Base-by-base conservation (phyloP, 192 early-diverging fungal genomes). In the Globomyces pollinis-pini region DNA sequence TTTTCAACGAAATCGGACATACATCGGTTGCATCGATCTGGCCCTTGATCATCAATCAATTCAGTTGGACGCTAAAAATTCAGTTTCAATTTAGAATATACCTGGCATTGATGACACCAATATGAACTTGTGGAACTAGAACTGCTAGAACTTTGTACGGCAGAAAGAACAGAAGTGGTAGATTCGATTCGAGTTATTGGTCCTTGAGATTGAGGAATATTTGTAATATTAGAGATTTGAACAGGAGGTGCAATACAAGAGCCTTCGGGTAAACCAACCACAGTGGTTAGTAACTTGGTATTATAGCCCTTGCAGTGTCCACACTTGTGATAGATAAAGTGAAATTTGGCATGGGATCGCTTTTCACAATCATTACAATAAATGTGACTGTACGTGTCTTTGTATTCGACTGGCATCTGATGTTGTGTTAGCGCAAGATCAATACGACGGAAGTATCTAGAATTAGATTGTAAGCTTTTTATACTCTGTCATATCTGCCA, bases 251-350 rank as follows among this genome's bases (percentile, higher is more conserved):
- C 50, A 15, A 51, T 51, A 34, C 28, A 34, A 51, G 50, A 28
- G 26, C 33, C 50, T 34, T 28, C 30, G 6, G 50, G 50, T 6
- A 51, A 34, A 26, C 55, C 59, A 38, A 67, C 72, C 9, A 64
- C 47, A 16, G 88, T 91, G 34, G 78, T 68, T 26, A 91, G 61
- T 1, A 91, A 84, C 49, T 87, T 86, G 1, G 92, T 98, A 63
- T 95, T 98, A 68, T 90, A 98, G n/a, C 89, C 87, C 24, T 64
- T 54, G 67, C 95, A 98, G 24, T 73, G 65, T 3, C 68, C 65
- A 71, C 95, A 98, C 62, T 92, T 95, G 75, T 98, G 95, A 63
- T 98, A 96, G 4, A 98, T 51, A 70, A 96, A 98, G 59, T 98
- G 92, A 72, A 86, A 96, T 62, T 86, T 88, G 11, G 90, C 86